Evolutionary conservation across 2,329 filamentous ascomycete genomes (phyloP).

Genomic region (Ophiostoma sp.): DNA sequence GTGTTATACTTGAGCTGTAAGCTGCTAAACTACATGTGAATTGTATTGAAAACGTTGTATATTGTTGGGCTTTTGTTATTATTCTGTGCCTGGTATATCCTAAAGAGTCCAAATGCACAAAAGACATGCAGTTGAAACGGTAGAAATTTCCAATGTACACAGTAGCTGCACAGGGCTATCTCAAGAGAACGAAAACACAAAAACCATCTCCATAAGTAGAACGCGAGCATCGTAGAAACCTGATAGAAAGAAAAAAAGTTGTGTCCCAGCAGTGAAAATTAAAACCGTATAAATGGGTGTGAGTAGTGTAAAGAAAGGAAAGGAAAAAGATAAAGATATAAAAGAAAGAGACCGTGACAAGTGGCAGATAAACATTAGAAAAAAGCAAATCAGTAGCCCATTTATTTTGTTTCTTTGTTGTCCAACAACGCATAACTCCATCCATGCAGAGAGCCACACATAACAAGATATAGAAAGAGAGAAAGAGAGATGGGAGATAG

Average conservation of each 20-base stretch:
- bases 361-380: not conserved
- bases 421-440: constrained; percentile 26
- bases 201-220: too few relatives aligned
- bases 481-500: not conserved
- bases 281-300: not conserved
- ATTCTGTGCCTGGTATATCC: too few relatives aligned
- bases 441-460: constrained; percentile 26
- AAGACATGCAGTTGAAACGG: too few relatives aligned
- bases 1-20: too few relatives aligned
- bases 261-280: not conserved
- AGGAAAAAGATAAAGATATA: not conserved
- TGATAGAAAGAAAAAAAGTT: not conserved
- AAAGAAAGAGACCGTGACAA: constrained; percentile 15
- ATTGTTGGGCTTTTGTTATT: too few relatives aligned
- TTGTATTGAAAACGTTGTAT: too few relatives aligned
- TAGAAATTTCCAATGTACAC: too few relatives aligned
- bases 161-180: too few relatives aligned
- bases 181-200: too few relatives aligned
- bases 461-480: constrained; percentile 12
- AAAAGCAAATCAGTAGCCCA: constrained; percentile 15
- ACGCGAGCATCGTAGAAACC: not conserved
- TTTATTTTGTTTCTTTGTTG: constrained; percentile 22
- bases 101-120: too few relatives aligned
- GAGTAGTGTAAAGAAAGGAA: not conserved
- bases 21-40: too few relatives aligned